Conservation (phyloP, 176 grass and related monocot genomes). For the Eleusine coracana region DNA sequence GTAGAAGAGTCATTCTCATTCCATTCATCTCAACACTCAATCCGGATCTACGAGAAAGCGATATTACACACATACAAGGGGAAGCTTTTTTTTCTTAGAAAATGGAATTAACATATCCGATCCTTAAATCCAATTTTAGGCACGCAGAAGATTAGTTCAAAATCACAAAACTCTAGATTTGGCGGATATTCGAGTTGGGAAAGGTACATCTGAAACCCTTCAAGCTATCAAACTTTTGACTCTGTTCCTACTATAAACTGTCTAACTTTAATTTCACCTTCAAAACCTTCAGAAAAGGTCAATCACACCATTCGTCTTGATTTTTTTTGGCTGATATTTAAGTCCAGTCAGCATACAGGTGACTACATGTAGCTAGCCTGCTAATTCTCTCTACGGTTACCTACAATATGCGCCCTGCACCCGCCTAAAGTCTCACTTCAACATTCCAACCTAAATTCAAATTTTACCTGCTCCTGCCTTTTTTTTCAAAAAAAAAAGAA, state of each 20-base stretch:
- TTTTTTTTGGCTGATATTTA: neutral
- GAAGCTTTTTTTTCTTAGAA: neutral
- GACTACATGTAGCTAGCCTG: no score
- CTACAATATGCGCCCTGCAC: neutral
- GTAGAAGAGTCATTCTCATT: constrained; percentile 14
- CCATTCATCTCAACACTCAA: constrained; percentile 21
- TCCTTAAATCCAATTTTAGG: neutral
- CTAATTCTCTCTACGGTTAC: neutral
- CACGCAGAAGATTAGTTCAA: neutral
- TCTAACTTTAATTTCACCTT: no score
- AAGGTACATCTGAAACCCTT: no score
- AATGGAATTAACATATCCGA: neutral
- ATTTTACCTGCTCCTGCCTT: no score
- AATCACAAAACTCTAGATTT: neutral
- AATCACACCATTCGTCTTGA: no score
- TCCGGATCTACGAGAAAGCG: constrained; percentile 43
- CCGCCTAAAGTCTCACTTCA: neutral
- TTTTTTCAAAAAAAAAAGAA: no score
- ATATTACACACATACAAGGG: neutral
- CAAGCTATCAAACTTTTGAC: no score
- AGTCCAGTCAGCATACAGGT: no score
- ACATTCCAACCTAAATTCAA: neutral
- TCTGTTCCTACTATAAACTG: no score
- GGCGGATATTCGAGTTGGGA: no score
- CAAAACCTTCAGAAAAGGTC: no score